Base-by-base conservation (phyloP, 148 eudicot genomes). In the Hydrangea macrophylla region DNA sequence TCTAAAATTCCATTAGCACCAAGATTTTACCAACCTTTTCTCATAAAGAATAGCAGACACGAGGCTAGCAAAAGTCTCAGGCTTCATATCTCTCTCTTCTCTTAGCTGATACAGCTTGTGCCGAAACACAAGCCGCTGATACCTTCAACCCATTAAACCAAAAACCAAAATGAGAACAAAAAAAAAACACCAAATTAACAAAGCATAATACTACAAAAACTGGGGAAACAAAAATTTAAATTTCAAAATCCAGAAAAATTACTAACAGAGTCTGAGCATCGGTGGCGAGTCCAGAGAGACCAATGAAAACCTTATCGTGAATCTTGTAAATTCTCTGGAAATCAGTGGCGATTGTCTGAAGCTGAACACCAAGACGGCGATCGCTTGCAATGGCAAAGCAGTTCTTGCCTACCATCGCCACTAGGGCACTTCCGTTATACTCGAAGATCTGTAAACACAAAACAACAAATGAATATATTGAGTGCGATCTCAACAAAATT, bases 51-150 rank as follows among this genome's bases (percentile, higher is more conserved):
- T 71, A n/a, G 98, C 98, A 64, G 97, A 90, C 22, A 94, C 98
- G 58, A 94, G 96, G 74, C 87, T 94, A 27, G 98, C 96, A 75
- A 94, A 94, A 13, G 98, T 94, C 67, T 90, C 96, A 22, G 98
- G 98, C 85, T 90, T 94, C 98, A 90, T 94, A 65, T 89, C 84
- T 78, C 97, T 94, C 83, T 94, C 98, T 76, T 94, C 98, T 58
- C 98, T 78, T 37, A 94, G 89, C 76, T 88, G 73, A 69, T 90
- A 94, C 81, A 94, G 65, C 74, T 94, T 94, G 85, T 88, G 98
- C 22, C 97, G 80, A 62, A 88, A 90, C 51, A 79, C 84, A 58
- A 94, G 90, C 33, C 97, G 85, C 68, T 94, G 98, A 72, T 84
- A 83, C 68, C 98, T 92, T 62, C 72, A 76, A 67, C 59, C 26